Evolutionary conservation across 192 early-diverging fungal species (phyloP).

Genomic region (Piromyces finnis): DNA sequence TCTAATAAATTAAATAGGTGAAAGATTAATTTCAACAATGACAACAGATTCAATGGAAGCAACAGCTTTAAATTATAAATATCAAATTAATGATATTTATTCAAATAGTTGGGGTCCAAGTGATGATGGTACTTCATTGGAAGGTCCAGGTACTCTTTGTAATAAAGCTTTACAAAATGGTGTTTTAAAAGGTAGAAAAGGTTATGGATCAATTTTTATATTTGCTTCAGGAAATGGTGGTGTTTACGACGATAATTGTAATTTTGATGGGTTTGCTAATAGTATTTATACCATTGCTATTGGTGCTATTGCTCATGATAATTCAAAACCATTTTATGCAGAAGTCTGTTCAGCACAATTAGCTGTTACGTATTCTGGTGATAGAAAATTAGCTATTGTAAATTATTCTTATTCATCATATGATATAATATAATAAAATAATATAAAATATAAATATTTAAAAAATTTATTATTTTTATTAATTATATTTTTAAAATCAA

Average conservation of each 20-base stretch:
- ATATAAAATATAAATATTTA: too few species aligned
- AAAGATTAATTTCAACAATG: conserved; percentile 74
- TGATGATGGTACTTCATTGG: conserved; percentile 70
- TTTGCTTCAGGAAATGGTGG: conserved; percentile 93
- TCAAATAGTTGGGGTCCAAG: conserved; percentile 91
- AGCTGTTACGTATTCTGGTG: conserved; percentile 73
- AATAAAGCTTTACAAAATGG: conserved; percentile 76
- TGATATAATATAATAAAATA: too few species aligned
- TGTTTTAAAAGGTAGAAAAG: conserved; percentile 60
- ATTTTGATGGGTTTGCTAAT: conserved; percentile 93
- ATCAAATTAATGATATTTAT: conserved; percentile 82
- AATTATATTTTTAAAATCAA: too few species aligned
- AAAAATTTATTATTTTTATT: too few species aligned
- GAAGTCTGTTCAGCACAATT: conserved; percentile 79
- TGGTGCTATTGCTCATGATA: conserved; percentile 59
- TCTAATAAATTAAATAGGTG: conserved; percentile 25
- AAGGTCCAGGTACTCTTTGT: conserved; percentile 63
- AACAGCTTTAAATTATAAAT: conserved; percentile 70
- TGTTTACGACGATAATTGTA: conserved; percentile 68
- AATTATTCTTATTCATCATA: conserved; percentile 5
- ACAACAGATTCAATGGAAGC: conserved; percentile 92
- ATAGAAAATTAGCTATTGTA: conserved; percentile 45
- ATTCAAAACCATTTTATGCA: conserved; percentile 65
- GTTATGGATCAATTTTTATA: conserved; percentile 75
- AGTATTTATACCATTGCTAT: conserved; percentile 89